phyloP scores from a whole-genome alignment of 1,139 yeast genomes.

The Meyerozyma athensensis region DNA sequence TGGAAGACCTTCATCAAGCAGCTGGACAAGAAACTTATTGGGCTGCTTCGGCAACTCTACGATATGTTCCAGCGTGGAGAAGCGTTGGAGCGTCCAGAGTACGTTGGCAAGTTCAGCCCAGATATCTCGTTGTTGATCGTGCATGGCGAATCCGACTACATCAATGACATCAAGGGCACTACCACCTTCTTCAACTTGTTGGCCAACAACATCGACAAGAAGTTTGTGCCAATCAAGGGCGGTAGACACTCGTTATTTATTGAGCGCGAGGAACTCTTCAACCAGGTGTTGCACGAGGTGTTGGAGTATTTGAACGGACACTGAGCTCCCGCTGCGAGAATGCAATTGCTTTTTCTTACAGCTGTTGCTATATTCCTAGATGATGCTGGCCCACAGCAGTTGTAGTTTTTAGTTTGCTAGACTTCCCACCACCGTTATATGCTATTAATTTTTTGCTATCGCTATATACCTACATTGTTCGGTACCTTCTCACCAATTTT shows the following conservation, averaged over 20 bases:
- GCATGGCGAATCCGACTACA: conserved; percentile 36
- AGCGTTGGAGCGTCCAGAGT: conserved; percentile 38
- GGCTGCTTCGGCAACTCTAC: conserved; percentile 39
- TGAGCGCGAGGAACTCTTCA: conserved; percentile 39
- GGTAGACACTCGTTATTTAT: conserved; percentile 44
- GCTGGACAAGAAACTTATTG: conserved; percentile 39
- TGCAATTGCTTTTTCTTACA: too few relatives aligned
- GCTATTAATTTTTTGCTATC: too few relatives aligned
- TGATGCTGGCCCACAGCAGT: too few relatives aligned
- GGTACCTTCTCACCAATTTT: neutral
- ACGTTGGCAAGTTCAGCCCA: conserved; percentile 39
- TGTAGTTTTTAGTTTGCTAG: too few relatives aligned
- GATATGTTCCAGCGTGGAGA: conserved; percentile 68
- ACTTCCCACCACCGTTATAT: too few relatives aligned
- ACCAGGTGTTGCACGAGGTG: conserved; percentile 29
- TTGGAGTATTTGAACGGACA: conserved; percentile 34
- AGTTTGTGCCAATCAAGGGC: conserved; percentile 23
- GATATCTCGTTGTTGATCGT: conserved; percentile 29
- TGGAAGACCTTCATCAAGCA: conserved; percentile 42
- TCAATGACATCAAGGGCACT: conserved; percentile 56
- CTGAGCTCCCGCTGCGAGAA: too few relatives aligned
- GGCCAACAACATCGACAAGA: conserved; percentile 24
- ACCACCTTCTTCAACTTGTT: conserved; percentile 40
- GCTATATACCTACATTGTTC: neutral
- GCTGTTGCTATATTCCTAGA: too few relatives aligned